Base-by-base conservation (phyloP, 2,329 filamentous ascomycete genomes). In the Sporothrix brunneoviolacea region DNA sequence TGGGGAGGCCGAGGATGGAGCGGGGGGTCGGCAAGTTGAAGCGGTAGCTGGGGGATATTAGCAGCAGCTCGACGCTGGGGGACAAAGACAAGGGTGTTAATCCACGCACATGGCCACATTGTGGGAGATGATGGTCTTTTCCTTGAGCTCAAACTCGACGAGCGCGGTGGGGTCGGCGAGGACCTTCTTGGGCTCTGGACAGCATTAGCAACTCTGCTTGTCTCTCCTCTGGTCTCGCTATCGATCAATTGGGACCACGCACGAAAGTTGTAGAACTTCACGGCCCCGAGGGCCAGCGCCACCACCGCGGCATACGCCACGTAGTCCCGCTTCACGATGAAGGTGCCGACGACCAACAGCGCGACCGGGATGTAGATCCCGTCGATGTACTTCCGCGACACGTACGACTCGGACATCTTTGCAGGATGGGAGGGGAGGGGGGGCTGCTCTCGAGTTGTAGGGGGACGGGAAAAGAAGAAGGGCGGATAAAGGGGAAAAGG, bases 71-170 rank as follows among this genome's bases (percentile, higher is more conserved):
- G 24, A 35, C 9, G 27, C 13, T 32, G 19, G 21, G 16, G n/a
- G 12, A 30, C n/a, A 12, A 37, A 19, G 16, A 22, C 12, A 10
- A 36, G 16, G 30, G 38, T 27, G 27, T 9, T 8, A 10, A 9
- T 33, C 27, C 6, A 70, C 79, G 64, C 71, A 90, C 86, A 98
- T 95, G 69, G 91, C 91, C 54, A 95, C 91, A 76, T 98, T 98
- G 81, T 97, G 93, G 28, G 91, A 95, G 63, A 97, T 84, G 58
- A 94, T 79, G 13, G 85, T 97, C 81, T 96, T 97, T 70, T 97
- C 88, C 69, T 86, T 84, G 61, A 98, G 84, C 67, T 88, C 84
- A 65, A 96, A 96, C 52, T 95, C 81, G 68, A 96, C 90, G 79
- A 95, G 96, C 45, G 78, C 77, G 60, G 84, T 82, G 28, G 91